Evolutionary conservation across 140 eudicot genomes (phyloP).

Genomic region (Ambrosia hybrid): DNA sequence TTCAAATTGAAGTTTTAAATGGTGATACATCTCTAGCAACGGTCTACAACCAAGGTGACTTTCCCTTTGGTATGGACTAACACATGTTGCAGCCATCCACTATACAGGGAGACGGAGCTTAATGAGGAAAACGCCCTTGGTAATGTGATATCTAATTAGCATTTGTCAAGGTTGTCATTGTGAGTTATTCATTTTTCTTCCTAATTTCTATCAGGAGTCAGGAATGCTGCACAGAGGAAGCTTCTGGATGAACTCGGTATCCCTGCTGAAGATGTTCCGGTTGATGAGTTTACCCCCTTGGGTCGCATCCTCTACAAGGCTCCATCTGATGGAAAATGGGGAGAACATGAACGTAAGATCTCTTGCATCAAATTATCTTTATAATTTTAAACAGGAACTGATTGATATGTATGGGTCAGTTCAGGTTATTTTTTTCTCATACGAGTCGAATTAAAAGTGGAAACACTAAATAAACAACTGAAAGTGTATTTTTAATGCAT

Average conservation of each 20-base stretch:
- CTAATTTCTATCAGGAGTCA: conserved; percentile 55
- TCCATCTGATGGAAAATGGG: conserved; percentile 99
- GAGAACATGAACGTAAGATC: conserved; percentile 76
- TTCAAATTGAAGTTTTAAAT: no score
- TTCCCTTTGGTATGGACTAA: conserved; percentile 98
- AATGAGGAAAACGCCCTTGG: conserved; percentile 74
- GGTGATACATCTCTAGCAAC: conserved; percentile 57
- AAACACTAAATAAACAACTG: no score
- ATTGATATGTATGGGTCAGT: no score
- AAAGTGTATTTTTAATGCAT: no score
- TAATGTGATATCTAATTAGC: conserved; percentile 21
- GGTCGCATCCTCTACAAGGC: conserved; percentile 97
- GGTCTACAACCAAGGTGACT: conserved; percentile 92
- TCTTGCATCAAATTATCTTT: no score
- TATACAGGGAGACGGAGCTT: conserved; percentile 83
- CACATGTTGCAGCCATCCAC: conserved; percentile 99
- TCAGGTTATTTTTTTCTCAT: no score
- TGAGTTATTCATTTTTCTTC: background rate
- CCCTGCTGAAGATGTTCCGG: conserved; percentile 90
- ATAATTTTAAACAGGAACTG: no score
- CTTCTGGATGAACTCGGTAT: conserved; percentile 95
- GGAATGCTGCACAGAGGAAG: conserved; percentile 98
- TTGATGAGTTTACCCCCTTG: conserved; percentile 74
- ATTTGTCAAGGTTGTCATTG: no score
- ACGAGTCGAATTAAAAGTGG: no score